Base-by-base conservation (phyloP, 2,329 filamentous ascomycete genomes). In the Penicillium griseofulvum region DNA sequence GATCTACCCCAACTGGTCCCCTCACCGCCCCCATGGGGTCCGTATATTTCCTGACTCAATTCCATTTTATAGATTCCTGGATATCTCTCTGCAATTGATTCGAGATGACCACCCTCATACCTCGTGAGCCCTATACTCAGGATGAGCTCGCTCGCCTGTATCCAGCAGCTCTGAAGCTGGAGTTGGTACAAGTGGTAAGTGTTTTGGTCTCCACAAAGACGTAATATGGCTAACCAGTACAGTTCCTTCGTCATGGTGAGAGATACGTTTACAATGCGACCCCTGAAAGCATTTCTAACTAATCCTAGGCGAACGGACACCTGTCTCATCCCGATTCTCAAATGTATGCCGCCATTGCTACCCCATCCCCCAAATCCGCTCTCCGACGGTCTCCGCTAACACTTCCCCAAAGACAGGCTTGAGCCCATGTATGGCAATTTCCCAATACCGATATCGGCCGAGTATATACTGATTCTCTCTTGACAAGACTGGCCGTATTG, bases 401-500 rank as follows among this genome's bases (percentile, higher is more conserved):
- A 47, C 43, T 50, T 24, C 49, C 55, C 55, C 52, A 65, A 61
- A 82, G 80, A 73, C 80, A 61, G 80, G 80, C 50, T 68, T 82
- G 22, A 68, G 73, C 52, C 70, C 79, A 61, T 80, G 79, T 81
- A 77, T 63, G 49, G 41, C 45, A 31, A 33, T 44, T 33, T 52
- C 45, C 29, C 17, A 38, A 39, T 45, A 37, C 19, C 44, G 17
- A n/a, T 37, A 29, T 24, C 52, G 44, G 26, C 45, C 34, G 48
- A 44, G 17, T 10, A 31, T 38, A 22, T 38, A 56, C 66, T 58
- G 62, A 71, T 51, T 52, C 34, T 47, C 42, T 61, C 4, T 19
- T 24, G 24, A n/a, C 6, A 45, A 80, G 81, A 86, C 74, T 99
- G 94, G 94, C 91, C 94, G 1, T 97, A 97, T 76, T 99, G 94